Base-by-base conservation (phyloP, 129 eudicot species). In the Saposhnikovia divaricata region DNA sequence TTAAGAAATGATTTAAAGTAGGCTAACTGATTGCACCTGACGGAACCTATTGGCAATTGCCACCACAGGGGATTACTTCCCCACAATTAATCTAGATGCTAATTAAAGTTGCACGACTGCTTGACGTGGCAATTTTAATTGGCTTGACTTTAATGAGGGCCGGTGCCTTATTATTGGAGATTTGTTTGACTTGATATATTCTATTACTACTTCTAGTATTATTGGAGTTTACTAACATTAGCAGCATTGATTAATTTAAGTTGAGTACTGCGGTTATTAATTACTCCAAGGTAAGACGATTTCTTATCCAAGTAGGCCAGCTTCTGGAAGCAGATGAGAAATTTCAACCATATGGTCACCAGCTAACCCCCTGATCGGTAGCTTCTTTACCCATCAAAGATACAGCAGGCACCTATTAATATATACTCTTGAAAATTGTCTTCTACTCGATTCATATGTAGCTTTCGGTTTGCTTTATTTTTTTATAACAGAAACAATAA, bases 151-250 rank as follows among this genome's bases (percentile, higher is more conserved):
- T 61, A 61, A 25, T 0, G 69, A 61, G 34, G 69, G 34, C 15
- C 69, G 69, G 69, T 61, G 69, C 69, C 69, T 61, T n/a, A 9
- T n/a, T 8, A 61, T 61, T n/a, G 69, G 69, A n/a, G 13, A 61
- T 61, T 12, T 37, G 11, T 9, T n/a, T 61, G 34, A 61, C 69
- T 25, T 9, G 6, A 0, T 9, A 61, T 61, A 61, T n/a, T 61
- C 13, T 61, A 61, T n/a, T 61, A 61, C 15, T 61, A 61, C 15
- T 31, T 31, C 34, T 59, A 57, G 28, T 23, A 57, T 23, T 9
- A 31, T 31, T 31, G 34, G 34, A 31, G 34, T 31, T 31, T 31
- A 7, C 13, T 44, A 44, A 44, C 3, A 23, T 59, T 59, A 59
- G 34, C 11, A 10, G 34, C 12, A 11, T 10, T 55, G 3, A 61